These are phyloP conservation scores for Furcasterigmium furcatum DNA, from an alignment of 2,329 filamentous ascomycete genomes.

Conservation along the genomic window DNA sequence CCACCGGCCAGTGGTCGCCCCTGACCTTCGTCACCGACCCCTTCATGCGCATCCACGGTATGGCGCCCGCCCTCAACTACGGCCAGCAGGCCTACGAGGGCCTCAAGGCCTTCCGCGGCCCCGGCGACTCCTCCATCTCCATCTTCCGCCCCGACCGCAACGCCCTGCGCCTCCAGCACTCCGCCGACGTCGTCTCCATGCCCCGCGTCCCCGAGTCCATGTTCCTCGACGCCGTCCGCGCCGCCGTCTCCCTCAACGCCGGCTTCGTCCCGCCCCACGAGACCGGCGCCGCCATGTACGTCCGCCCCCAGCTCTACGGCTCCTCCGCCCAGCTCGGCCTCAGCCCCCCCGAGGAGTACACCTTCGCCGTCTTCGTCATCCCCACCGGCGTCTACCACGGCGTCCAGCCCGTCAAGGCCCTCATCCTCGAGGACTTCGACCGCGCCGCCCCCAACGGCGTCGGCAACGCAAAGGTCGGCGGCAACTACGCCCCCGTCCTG, in stretches of 20 bases:
- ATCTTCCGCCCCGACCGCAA: constrained; percentile 89
- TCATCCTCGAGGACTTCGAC: constrained; percentile 92
- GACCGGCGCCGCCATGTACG: constrained; percentile 88
- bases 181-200: constrained; percentile 78
- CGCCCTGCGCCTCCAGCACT: constrained; percentile 79
- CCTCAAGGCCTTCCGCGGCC: constrained; percentile 90
- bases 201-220: constrained; percentile 73
- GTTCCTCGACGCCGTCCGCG: constrained; percentile 72
- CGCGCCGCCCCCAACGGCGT: constrained; percentile 89
- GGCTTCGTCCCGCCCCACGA: constrained; percentile 87
- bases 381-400: constrained; percentile 96
- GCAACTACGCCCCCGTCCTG: constrained; percentile 92
- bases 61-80: constrained; percentile 95
- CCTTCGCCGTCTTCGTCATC: constrained; percentile 83
- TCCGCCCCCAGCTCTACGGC: constrained; percentile 85
- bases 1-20: constrained; percentile 72
- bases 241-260: constrained; percentile 85
- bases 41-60: constrained; percentile 85
- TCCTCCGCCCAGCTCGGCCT: constrained; percentile 84
- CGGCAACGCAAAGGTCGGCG: constrained; percentile 88
- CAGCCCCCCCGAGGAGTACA: constrained; percentile 86
- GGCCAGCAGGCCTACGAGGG: constrained; percentile 97
- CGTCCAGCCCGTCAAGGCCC: constrained; percentile 76
- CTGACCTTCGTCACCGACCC: constrained; percentile 80
- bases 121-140: constrained; percentile 65